A percentile compares a stretch with the other conserved stretches of the same genome.
Conservation (phyloP, 306 rosid genomes). For the Spatholobus suberectus region DNA sequence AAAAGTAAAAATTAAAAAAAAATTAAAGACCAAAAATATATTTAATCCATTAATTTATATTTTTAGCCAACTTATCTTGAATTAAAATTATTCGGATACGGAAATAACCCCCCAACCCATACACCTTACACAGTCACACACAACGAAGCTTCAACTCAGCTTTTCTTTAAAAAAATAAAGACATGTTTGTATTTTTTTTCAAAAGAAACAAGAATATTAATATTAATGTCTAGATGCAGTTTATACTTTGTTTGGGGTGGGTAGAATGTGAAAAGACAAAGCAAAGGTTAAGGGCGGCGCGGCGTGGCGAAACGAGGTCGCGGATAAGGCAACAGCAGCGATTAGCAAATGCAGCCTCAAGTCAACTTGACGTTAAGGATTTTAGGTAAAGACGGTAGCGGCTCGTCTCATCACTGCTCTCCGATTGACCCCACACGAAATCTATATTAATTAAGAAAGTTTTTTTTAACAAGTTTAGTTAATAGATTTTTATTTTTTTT, state of each 20-base stretch:
- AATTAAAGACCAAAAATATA: too few relatives aligned
- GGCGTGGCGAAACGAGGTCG: conserved; percentile 68
- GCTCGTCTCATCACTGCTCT: conserved; percentile 47
- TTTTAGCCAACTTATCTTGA: neutral
- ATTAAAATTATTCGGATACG: neutral
- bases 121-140: too few relatives aligned
- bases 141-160: too few relatives aligned
- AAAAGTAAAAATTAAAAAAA: too few relatives aligned
- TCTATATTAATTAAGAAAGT: neutral
- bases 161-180: too few relatives aligned
- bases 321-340: neutral
- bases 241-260: neutral
- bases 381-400: conserved; percentile 51
- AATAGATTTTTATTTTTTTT: too few relatives aligned
- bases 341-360: neutral
- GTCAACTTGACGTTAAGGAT: conserved; percentile 24
- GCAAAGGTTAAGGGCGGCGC: neutral
- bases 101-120: too few relatives aligned
- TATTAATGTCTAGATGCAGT: neutral
- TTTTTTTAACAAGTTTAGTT: neutral
- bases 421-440: conserved; percentile 40
- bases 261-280: neutral
- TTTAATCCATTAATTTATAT: too few relatives aligned
- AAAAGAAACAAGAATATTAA: too few relatives aligned
- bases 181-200: too few relatives aligned